phyloP scores from a whole-genome alignment of 75 land plant species.

The Cunninghamia lanceolata region DNA sequence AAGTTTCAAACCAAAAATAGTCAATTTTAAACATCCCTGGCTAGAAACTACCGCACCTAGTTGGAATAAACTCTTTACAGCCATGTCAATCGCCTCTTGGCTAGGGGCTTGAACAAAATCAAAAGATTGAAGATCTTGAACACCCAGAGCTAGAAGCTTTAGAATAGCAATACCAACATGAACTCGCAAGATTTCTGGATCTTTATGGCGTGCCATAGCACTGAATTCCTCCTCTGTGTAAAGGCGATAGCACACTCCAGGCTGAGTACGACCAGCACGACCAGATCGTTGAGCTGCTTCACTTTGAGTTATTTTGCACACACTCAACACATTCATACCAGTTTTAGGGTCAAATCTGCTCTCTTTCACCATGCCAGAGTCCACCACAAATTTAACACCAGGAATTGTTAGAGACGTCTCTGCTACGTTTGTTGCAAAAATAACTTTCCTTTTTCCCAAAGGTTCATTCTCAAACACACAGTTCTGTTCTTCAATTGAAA shows the following conservation, averaged over 20 bases:
- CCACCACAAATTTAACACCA: slow-evolving; percentile 75
- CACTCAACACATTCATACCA: slow-evolving; percentile 69
- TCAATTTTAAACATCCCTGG: slow-evolving; percentile 29
- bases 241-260: slow-evolving; percentile 77
- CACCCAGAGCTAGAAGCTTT: slow-evolving; percentile 68
- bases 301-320: slow-evolving; percentile 52
- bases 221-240: slow-evolving; percentile 51
- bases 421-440: slow-evolving; percentile 83
- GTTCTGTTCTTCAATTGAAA: slow-evolving; percentile 59
- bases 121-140: slow-evolving; percentile 47
- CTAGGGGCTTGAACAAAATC: slow-evolving; percentile 81
- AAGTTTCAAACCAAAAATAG: slow-evolving; percentile 43
- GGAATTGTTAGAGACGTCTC: slow-evolving; percentile 91
- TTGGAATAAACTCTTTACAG: slow-evolving; percentile 54
- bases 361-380: slow-evolving; percentile 75
- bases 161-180: slow-evolving; percentile 75
- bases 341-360: slow-evolving; percentile 66
- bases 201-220: slow-evolving; percentile 40
- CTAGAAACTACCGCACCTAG: slow-evolving; percentile 50
- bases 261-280: slow-evolving; percentile 79
- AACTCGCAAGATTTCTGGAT: slow-evolving; percentile 76
- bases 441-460: slow-evolving; percentile 59
- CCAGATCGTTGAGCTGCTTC: slow-evolving; percentile 81
- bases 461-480: slow-evolving; percentile 52
- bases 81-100: slow-evolving; percentile 52